Conservation (phyloP, 2,329 filamentous ascomycete species). For the Trichoderma atrobrunneum region DNA sequence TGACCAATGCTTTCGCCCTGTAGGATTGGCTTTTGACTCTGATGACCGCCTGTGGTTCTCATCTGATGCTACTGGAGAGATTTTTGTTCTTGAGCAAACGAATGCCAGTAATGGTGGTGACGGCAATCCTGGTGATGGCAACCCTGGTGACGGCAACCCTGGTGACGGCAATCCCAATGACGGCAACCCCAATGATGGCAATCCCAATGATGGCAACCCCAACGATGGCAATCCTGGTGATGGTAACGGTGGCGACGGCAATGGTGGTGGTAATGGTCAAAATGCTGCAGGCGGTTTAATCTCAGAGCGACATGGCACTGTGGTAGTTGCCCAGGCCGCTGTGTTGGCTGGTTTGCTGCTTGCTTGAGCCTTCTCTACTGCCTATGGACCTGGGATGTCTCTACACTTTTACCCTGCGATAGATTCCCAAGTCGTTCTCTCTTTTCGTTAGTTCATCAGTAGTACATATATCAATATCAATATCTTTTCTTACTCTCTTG, state of each 20-base stretch:
- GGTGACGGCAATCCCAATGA: not conserved
- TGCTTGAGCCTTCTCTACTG: slow-evolving; percentile 20
- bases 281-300: slow-evolving; percentile 23
- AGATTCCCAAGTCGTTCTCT: not conserved
- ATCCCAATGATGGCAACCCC: not conserved
- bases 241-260: not conserved
- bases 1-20: slow-evolving; percentile 59
- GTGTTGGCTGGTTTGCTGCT: slow-evolving; percentile 30
- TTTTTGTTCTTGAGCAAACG: slow-evolving; percentile 51
- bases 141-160: slow-evolving; percentile 9
- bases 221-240: slow-evolving; percentile 12
- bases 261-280: not conserved
- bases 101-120: not conserved
- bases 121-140: not conserved
- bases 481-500: not conserved
- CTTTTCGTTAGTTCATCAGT: not conserved
- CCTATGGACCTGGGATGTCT: not conserved
- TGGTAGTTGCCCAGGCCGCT: slow-evolving; percentile 30
- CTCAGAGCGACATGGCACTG: slow-evolving; percentile 22
- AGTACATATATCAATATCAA: not conserved
- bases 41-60: slow-evolving; percentile 59
- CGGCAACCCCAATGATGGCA: not conserved
- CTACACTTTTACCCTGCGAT: not conserved
- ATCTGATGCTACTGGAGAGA: slow-evolving; percentile 63
- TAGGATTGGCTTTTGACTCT: slow-evolving; percentile 52